phyloP scores from a whole-genome alignment of 1,284 basidiomycete species.

The Peniophora sp. region DNA sequence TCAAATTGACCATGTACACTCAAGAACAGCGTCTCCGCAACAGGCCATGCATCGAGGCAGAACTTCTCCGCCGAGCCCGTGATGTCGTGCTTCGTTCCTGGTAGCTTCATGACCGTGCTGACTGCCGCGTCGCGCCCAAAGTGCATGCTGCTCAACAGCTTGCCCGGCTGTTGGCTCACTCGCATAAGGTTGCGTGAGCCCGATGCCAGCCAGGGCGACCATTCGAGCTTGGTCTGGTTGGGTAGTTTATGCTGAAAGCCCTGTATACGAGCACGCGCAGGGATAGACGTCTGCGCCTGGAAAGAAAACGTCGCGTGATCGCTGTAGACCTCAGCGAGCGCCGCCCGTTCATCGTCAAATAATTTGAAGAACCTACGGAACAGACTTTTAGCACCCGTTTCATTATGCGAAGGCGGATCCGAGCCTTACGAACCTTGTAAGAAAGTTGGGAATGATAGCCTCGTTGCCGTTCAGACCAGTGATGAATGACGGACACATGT shows the following conservation, averaged over 20 bases:
- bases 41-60: slow-evolving; percentile 82
- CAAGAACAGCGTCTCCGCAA: slow-evolving; percentile 67
- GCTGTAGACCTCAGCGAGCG: slow-evolving; percentile 72
- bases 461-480: slow-evolving; percentile 56
- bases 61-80: slow-evolving; percentile 71
- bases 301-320: slow-evolving; percentile 85
- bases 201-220: slow-evolving; percentile 60
- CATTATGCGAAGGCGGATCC: slow-evolving; percentile 8
- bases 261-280: slow-evolving; percentile 60
- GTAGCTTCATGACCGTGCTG: slow-evolving; percentile 56
- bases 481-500: slow-evolving; percentile 70
- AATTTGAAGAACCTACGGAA: slow-evolving; percentile 68
- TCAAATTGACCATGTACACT: slow-evolving; percentile 88
- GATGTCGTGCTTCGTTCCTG: slow-evolving; percentile 78
- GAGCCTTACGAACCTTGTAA: slow-evolving; percentile 51
- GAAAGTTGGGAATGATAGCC: slow-evolving; percentile 64
- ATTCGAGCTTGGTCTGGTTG: slow-evolving; percentile 74
- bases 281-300: slow-evolving; percentile 76
- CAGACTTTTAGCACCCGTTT: neutral
- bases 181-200: slow-evolving; percentile 77
- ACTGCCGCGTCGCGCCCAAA: slow-evolving; percentile 65
- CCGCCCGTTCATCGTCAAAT: slow-evolving; percentile 72
- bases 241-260: slow-evolving; percentile 63
- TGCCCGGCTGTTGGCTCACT: slow-evolving; percentile 51
- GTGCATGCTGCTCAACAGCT: slow-evolving; percentile 65